Evolutionary conservation across 306 rosid genomes (phyloP).

Genomic region (Lathyrus oleraceus): DNA sequence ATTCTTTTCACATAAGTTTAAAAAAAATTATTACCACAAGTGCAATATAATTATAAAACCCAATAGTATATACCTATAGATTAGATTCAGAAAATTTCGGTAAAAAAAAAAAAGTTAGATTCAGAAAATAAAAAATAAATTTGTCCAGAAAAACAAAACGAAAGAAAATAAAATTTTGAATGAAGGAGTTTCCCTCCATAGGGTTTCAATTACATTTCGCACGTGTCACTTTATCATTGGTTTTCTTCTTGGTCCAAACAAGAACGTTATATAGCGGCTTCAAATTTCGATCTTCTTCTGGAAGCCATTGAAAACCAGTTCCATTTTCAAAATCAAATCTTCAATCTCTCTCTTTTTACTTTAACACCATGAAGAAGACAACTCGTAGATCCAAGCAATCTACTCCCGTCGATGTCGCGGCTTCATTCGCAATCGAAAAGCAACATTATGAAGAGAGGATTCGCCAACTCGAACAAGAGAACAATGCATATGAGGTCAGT

Average conservation of each 20-base stretch:
- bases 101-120: no score
- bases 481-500: conserved; percentile 65
- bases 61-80: no score
- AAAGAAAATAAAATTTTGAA: conserved; percentile 34
- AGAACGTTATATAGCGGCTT: conserved; percentile 21
- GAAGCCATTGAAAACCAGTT: not conserved
- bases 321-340: not conserved
- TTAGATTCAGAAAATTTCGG: not conserved
- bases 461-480: conserved; percentile 58
- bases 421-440: conserved; percentile 38
- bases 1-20: not conserved
- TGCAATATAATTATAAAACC: no score
- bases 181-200: conserved; percentile 51
- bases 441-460: conserved; percentile 46
- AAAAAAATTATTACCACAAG: no score
- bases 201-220: conserved; percentile 6
- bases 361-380: conserved; percentile 56
- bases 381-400: conserved; percentile 72
- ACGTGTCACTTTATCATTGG: conserved; percentile 33
- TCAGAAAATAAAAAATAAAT: no score
- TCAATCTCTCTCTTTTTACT: not conserved
- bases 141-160: no score
- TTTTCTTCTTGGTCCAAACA: not conserved
- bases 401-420: conserved; percentile 43
- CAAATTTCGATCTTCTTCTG: not conserved